Evolutionary conservation across 2,329 filamentous ascomycete genomes (phyloP), one percentile per base, ranked within the genome.

Genomic region (Aspergillus spinulosporus): DNA sequence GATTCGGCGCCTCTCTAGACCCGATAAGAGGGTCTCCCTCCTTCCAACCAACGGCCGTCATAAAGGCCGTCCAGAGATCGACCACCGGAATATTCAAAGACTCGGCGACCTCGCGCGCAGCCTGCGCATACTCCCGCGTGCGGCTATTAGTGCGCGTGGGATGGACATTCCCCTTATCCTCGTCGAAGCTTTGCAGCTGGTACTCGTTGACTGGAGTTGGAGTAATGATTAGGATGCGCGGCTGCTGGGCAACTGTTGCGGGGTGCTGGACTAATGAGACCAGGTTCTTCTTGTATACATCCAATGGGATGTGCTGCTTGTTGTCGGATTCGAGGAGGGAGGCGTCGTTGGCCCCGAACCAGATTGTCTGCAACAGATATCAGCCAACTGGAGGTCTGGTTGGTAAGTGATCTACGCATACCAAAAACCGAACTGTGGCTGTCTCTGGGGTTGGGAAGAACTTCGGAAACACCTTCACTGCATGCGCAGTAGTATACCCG

Each of bases 291-390:
- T 84, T 85, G 78, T 91, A 97, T 58, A 85, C 76, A 1, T 87
- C 81, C n/a, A 96, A 73, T 0, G 90, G 84, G 5, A 97, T 83
- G 71, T 93, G 86, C 73, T 97, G 94, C 2, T 32, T 21, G 29
- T 51, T 57, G 7, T 79, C 78, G 49, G 84, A 85, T 37, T 83
- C 76, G 3, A 85, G 82, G 3, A 95, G 72, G 53, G 86, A 86
- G 3, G 93, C 88, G 73, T 97, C 94, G 70, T 99, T 97, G 64
- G 94, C 90, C 14, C 94, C 94, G 58, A 97, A 86, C 62, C 96
- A 87, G 57, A 96, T 75, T 39, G 88, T 78, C 88, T 92, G 56
- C 31, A 4, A 4, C 15, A 40, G n/a, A 32, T 39, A 45, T 60
- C 26, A 62, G 54, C 52, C 14, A 51, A n/a, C 11, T 45, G 45